Conservation (phyloP, 2,329 filamentous ascomycete genomes). For the Colletotrichum sp. region DNA sequence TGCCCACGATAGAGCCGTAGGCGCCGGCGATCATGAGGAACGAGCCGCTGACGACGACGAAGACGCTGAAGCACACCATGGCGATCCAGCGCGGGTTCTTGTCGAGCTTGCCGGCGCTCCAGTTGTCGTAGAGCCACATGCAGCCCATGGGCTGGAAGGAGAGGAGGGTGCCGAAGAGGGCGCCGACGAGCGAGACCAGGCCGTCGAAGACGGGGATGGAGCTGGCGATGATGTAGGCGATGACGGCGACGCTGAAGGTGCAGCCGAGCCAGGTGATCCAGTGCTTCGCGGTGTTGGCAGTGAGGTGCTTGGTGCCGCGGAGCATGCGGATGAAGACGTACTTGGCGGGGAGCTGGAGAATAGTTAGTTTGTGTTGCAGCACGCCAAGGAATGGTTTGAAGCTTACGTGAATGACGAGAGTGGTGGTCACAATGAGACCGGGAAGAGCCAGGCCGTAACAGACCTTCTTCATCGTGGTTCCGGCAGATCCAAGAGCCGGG, state of each 20-base stretch:
- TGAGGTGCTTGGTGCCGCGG: constrained; percentile 33
- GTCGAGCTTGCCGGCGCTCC: constrained; percentile 27
- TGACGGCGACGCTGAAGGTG: constrained; percentile 26
- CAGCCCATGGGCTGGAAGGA: constrained; percentile 33
- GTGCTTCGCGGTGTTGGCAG: constrained; percentile 30
- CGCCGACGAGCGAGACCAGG: constrained; percentile 30
- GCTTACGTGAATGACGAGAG: constrained; percentile 32
- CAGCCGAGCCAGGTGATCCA: constrained; percentile 36
- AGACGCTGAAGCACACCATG: constrained; percentile 28
- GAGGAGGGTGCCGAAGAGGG: constrained; percentile 29
- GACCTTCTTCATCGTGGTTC: constrained; percentile 44
- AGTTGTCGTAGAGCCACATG: constrained; percentile 51
- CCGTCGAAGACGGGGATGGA: constrained; percentile 32
- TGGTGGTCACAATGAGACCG: constrained; percentile 31
- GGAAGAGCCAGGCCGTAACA: constrained; percentile 45
- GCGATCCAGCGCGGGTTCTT: constrained; percentile 13
- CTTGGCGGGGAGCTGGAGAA: constrained; percentile 25
- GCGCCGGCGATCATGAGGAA: constrained; percentile 50
- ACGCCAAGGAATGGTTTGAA: fast-evolving
- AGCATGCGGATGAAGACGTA: constrained; percentile 31
- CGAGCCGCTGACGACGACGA: constrained; percentile 37
- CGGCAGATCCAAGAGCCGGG: constrained; percentile 51
- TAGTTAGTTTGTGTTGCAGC: not conserved
- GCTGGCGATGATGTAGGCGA: constrained; percentile 33
- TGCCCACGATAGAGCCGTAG: constrained; percentile 45